Percentiles rank a stretch among this genome's conserved stretches.
These are phyloP conservation scores for Coprinopsis sp. DNA, from an alignment of 768 basidiomycete species.

Conservation along the genomic window DNA sequence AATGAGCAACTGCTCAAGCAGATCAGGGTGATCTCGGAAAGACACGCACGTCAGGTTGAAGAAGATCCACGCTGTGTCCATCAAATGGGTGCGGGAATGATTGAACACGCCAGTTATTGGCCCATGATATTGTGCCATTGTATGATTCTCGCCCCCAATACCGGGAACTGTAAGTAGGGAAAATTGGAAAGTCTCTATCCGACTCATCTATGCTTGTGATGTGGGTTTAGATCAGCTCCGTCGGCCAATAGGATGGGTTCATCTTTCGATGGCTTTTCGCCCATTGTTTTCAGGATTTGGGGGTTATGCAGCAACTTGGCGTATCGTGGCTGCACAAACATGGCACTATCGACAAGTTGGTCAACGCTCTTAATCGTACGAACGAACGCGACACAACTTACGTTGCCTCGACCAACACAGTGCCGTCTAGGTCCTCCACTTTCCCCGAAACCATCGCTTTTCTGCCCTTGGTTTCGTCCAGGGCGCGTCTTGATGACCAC, in stretches of 20 bases:
- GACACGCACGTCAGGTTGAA: no score
- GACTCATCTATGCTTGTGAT: constrained; percentile 21
- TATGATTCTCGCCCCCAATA: no score
- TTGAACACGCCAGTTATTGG: no score
- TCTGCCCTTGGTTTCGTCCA: constrained; percentile 68
- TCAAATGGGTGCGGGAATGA: no score
- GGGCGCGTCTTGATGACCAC: constrained; percentile 70
- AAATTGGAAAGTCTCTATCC: no score
- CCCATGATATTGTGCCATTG: no score
- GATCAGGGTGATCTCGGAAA: no score
- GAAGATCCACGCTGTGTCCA: no score
- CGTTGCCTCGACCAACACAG: constrained; percentile 77
- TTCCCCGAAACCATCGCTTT: constrained; percentile 68
- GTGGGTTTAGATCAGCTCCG: constrained; percentile 29
- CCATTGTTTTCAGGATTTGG: constrained; percentile 60
- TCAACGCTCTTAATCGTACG: not conserved
- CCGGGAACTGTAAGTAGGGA: no score
- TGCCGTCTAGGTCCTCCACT: constrained; percentile 81
- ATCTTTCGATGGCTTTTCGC: constrained; percentile 44
- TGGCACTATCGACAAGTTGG: constrained; percentile 41
- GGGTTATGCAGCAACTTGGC: constrained; percentile 67
- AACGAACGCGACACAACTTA: constrained; percentile 32
- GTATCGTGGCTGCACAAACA: constrained; percentile 88
- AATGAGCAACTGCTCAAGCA: no score
- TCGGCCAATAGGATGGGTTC: constrained; percentile 37